phyloP scores from a whole-genome alignment of 1,284 basidiomycete genomes.

The Trichosporon ovoides region DNA sequence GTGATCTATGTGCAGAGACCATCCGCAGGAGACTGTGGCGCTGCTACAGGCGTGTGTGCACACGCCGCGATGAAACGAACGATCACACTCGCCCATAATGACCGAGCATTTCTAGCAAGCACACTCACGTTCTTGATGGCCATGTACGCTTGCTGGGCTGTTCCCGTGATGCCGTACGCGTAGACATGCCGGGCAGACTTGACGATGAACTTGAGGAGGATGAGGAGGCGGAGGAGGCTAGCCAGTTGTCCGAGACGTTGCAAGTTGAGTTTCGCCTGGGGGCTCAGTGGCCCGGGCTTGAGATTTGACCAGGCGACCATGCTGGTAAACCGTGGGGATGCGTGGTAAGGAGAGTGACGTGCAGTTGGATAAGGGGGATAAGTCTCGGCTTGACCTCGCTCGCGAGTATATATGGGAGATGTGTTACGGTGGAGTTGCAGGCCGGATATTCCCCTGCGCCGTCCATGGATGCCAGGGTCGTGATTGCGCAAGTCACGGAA shows the following conservation, averaged over 20 bases:
- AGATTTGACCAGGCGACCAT: conserved; percentile 20
- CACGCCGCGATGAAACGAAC: too few species aligned
- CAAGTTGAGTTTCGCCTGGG: conserved; percentile 9
- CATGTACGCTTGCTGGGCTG: conserved; percentile 26
- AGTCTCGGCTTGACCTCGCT: not conserved
- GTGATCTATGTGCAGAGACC: not conserved
- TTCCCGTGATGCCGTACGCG: conserved; percentile 59
- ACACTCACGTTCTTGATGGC: conserved; percentile 31
- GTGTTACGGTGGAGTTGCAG: not conserved
- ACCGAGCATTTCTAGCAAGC: not conserved
- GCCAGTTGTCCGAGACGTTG: conserved; percentile 15
- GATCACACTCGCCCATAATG: not conserved
- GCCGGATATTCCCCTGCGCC: not conserved
- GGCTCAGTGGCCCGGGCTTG: conserved; percentile 7
- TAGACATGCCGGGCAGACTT: conserved; percentile 59
- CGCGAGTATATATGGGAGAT: not conserved
- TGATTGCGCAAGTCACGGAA: not conserved
- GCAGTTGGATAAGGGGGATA: not conserved
- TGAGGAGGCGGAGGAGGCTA: conserved; percentile 13
- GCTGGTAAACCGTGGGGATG: not conserved
- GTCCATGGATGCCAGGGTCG: not conserved
- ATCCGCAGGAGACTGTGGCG: not conserved
- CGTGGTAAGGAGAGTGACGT: not conserved
- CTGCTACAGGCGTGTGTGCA: not conserved
- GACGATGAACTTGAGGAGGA: conserved; percentile 23